A percentile compares a stretch with the other conserved stretches of the same genome.
Evolutionary conservation across 768 basidiomycete genomes (phyloP).

Genomic region (Tricholoma saponaceum): DNA sequence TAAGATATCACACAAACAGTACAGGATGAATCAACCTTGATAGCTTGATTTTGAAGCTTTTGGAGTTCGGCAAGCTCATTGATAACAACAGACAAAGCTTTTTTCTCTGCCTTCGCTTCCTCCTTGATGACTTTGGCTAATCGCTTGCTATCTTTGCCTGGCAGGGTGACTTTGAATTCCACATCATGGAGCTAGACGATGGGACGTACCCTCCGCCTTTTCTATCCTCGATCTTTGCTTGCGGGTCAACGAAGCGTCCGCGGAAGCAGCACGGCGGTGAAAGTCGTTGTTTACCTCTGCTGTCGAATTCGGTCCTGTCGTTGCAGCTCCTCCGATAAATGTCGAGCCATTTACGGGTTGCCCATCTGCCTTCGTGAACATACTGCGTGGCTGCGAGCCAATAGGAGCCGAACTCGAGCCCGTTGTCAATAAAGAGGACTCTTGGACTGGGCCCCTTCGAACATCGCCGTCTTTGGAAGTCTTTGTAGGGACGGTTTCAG

Average conservation of each 20-base stretch:
- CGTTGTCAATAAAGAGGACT: not conserved
- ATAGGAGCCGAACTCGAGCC: not conserved
- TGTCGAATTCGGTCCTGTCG: conserved; percentile 42
- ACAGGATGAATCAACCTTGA: conserved; percentile 38
- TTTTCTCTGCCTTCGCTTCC: conserved; percentile 67
- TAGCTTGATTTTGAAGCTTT: conserved; percentile 60
- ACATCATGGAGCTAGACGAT: not conserved
- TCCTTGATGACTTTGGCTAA: conserved; percentile 67
- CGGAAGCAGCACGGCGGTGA: conserved; percentile 37
- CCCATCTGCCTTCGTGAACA: conserved; percentile 31
- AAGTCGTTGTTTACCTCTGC: conserved; percentile 38
- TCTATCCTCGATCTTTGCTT: conserved; percentile 48
- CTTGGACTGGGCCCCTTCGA: not conserved
- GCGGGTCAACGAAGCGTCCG: conserved; percentile 43
- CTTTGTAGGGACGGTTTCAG: not conserved
- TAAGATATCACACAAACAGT: not conserved
- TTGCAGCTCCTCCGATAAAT: conserved; percentile 54
- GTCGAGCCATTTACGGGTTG: conserved; percentile 30
- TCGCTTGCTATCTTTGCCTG: conserved; percentile 56
- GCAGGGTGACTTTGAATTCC: not conserved
- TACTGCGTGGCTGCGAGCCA: conserved; percentile 22
- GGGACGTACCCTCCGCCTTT: conserved; percentile 47
- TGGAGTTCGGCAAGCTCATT: conserved; percentile 66
- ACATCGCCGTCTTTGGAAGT: not conserved
- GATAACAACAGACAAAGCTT: conserved; percentile 55